phyloP scores from a whole-genome alignment of 2,329 filamentous ascomycete species.

The Cytospora leucostoma region DNA sequence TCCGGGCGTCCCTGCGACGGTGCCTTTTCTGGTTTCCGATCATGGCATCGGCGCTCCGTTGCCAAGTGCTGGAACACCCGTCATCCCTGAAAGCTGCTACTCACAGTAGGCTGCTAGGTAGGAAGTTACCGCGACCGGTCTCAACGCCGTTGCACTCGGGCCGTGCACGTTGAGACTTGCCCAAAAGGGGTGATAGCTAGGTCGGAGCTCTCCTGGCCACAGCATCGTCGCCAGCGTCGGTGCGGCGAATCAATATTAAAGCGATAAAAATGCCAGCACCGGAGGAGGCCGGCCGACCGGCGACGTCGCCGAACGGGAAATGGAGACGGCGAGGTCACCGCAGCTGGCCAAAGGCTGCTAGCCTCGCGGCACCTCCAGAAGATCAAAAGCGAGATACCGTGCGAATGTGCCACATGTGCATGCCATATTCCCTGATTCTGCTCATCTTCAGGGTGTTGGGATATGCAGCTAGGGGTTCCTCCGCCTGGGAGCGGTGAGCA shows the following conservation, averaged over 20 bases:
- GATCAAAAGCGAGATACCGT: slow-evolving; percentile 14
- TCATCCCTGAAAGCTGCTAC: slow-evolving; percentile 5
- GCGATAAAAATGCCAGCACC: slow-evolving; percentile 1
- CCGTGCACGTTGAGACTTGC: slow-evolving; percentile 7
- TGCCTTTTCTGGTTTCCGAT: not conserved
- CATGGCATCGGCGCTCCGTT: slow-evolving; percentile 1
- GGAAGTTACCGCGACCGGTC: slow-evolving; percentile 8
- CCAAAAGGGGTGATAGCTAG: slow-evolving; percentile 3
- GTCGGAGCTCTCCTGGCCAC: slow-evolving; percentile 6
- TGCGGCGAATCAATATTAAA: not conserved
- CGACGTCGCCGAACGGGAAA: not conserved
- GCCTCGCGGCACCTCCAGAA: slow-evolving; percentile 9
- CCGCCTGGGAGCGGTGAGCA: slow-evolving; percentile 16
- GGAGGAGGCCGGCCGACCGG: not conserved
- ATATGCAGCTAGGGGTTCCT: slow-evolving; percentile 11
- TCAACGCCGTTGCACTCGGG: slow-evolving; percentile 6
- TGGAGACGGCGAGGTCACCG: not conserved
- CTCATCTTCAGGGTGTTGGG: slow-evolving; percentile 4
- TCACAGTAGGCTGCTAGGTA: slow-evolving; percentile 17
- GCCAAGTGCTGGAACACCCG: not conserved
- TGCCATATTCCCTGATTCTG: slow-evolving; percentile 19
- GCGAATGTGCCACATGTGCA: slow-evolving; percentile 19
- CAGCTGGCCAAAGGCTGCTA: slow-evolving; percentile 4
- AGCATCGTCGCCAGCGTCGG: slow-evolving; percentile 6
- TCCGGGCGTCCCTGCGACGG: slow-evolving; percentile 3